These are phyloP conservation scores for Ilyonectria robusta DNA, from an alignment of 2,329 filamentous ascomycete genomes.

Conservation along the genomic window DNA sequence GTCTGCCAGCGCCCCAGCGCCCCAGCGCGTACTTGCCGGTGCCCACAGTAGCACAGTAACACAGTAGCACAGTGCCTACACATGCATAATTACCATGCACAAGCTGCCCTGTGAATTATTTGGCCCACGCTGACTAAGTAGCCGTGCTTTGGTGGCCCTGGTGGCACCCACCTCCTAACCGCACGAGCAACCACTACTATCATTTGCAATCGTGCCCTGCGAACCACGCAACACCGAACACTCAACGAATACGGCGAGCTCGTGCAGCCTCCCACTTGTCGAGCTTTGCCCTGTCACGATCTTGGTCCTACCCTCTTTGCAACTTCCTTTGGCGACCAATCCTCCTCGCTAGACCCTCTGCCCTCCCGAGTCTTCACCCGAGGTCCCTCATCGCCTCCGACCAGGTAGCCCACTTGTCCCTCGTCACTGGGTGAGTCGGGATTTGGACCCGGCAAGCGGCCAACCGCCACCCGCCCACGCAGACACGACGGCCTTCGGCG, in stretches of 20 bases:
- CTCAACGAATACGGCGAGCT: conserved; percentile 11
- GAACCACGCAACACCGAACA: conserved; percentile 18
- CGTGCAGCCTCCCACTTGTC: conserved; percentile 7
- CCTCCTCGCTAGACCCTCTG: conserved; percentile 23
- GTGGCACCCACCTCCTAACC: conserved; percentile 31
- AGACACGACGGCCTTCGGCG: conserved; percentile 8
- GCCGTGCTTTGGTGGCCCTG: conserved; percentile 21
- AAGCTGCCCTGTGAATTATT: background rate
- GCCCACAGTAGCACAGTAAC: background rate
- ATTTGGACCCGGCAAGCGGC: conserved; percentile 34
- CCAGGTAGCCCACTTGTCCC: conserved; percentile 37
- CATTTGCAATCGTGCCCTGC: conserved; percentile 32
- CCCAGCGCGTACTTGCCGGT: background rate
- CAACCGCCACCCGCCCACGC: conserved; percentile 10
- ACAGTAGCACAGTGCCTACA: background rate
- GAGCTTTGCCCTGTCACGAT: conserved; percentile 23
- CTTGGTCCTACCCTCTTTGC: conserved; percentile 9
- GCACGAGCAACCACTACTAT: conserved; percentile 32
- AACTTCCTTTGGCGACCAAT: conserved; percentile 19
- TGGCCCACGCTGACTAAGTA: conserved; percentile 25
- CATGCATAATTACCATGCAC: conserved; percentile 7
- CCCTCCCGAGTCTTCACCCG: conserved; percentile 23
- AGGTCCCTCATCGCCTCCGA: conserved; percentile 35
- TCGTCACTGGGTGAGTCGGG: conserved; percentile 47
- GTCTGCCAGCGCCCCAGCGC: background rate